A percentile compares a stretch with the other conserved stretches of the same genome.
These are phyloP conservation scores for Cystofilobasidium macerans DNA, from an alignment of 768 basidiomycete genomes.

Conservation along the genomic window DNA sequence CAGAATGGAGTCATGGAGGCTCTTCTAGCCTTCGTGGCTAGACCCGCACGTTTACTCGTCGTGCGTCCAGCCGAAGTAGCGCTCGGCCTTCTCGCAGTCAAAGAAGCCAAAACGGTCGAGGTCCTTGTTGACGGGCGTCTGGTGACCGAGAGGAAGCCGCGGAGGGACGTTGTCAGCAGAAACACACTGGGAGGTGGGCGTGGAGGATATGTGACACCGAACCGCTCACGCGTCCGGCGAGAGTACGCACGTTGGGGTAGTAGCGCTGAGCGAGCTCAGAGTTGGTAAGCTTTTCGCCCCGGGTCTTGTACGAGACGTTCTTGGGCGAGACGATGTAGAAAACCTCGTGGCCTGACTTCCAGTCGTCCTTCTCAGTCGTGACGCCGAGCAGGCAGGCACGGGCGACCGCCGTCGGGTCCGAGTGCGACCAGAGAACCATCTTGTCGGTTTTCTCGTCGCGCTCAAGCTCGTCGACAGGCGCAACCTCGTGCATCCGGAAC, in stretches of 20 bases:
- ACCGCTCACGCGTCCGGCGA: neutral
- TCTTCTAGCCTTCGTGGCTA: too few relatives aligned
- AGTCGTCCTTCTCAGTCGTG: slow-evolving; percentile 8
- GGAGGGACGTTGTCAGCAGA: neutral
- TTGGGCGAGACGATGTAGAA: slow-evolving; percentile 12
- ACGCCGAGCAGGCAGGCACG: slow-evolving; percentile 13
- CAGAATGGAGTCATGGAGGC: too few relatives aligned
- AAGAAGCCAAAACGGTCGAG: slow-evolving; percentile 13
- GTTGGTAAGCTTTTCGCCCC: neutral
- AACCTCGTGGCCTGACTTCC: slow-evolving; percentile 11
- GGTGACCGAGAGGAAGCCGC: neutral
- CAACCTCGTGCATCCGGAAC: slow-evolving; percentile 12
- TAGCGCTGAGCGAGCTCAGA: neutral
- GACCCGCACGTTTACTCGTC: slow-evolving; percentile 5
- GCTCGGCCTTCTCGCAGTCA: slow-evolving; percentile 6
- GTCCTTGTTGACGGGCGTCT: slow-evolving; percentile 6
- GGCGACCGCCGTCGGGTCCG: slow-evolving; percentile 1
- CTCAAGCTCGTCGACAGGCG: neutral
- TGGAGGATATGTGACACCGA: neutral
- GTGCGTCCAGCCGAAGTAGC: slow-evolving; percentile 17
- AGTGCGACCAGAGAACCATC: slow-evolving; percentile 3
- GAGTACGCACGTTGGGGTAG: slow-evolving; percentile 4
- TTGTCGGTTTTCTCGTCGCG: neutral
- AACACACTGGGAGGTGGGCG: too few relatives aligned
- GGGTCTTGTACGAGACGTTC: neutral